These are phyloP conservation scores for Avicennia marina DNA, from an alignment of 257 asterid species.

Conservation along the genomic window DNA sequence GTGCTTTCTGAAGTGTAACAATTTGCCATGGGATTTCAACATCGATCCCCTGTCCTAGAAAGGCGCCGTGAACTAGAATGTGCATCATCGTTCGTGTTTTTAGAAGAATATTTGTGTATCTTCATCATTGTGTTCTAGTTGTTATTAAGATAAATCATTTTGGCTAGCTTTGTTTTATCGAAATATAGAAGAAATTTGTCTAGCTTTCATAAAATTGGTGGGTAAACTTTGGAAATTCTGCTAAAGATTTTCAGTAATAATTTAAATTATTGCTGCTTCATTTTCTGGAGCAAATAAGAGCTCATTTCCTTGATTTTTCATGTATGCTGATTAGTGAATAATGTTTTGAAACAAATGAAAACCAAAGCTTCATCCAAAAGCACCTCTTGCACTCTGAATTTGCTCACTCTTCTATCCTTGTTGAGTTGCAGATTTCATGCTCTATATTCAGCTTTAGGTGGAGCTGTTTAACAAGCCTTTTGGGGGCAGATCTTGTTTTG, in stretches of 20 bases:
- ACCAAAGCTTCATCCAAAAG: background rate
- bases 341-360: conserved; percentile 1
- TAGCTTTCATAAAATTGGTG: no score
- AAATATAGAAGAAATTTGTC: no score
- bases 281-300: no score
- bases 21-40: conserved; percentile 12
- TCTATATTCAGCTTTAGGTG: conserved; percentile 23
- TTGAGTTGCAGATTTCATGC: conserved; percentile 21
- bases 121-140: no score
- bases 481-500: conserved; percentile 23
- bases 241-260: no score
- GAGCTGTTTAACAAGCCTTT: conserved; percentile 36
- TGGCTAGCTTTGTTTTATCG: no score
- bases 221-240: no score
- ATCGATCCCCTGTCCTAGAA: background rate
- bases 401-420: conserved; percentile 6
- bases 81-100: conserved; percentile 1
- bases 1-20: background rate
- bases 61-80: background rate
- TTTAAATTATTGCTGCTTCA: no score
- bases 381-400: background rate
- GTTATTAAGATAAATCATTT: no score
- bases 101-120: background rate
- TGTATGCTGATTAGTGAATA: background rate
- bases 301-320: no score